phyloP scores from a whole-genome alignment of 306 rosid genomes.

The Chamaecrista fasciculata region DNA sequence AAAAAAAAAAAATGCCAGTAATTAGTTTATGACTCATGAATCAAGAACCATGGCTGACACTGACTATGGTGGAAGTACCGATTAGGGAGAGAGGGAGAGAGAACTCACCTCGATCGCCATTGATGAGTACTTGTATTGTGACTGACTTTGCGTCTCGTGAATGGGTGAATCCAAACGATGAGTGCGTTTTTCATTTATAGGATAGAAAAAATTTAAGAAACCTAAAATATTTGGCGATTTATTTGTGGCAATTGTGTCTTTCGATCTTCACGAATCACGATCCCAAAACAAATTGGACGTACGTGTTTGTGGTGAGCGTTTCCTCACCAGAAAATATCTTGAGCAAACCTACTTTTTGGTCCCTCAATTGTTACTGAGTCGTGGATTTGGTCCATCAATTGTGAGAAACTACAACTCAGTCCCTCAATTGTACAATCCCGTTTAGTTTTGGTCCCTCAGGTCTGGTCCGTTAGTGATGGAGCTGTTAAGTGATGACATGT shows the following conservation, averaged over 20 bases:
- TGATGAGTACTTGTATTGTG: background rate
- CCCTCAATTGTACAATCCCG: too few species aligned
- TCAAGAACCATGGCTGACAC: background rate
- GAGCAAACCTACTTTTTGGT: too few species aligned
- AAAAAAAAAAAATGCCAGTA: too few species aligned
- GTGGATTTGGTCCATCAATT: too few species aligned
- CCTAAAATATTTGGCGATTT: background rate
- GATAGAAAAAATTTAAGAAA: background rate
- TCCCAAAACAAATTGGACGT: too few species aligned
- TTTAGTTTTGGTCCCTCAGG: too few species aligned
- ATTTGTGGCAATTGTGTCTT: background rate
- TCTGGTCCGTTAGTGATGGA: too few species aligned
- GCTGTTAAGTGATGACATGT: too few species aligned
- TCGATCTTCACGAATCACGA: too few species aligned
- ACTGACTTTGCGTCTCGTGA: background rate
- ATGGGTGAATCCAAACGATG: background rate
- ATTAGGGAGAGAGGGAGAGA: background rate
- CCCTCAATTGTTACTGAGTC: too few species aligned
- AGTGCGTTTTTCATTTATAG: background rate
- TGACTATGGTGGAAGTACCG: background rate
- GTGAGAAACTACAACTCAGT: too few species aligned
- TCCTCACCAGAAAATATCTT: background rate
- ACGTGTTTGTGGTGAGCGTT: too few species aligned
- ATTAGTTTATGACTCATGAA: background rate
- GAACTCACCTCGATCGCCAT: constrained; percentile 2